Base-by-base conservation (phyloP, 768 basidiomycete genomes). In the Hygrophorus pudorinus region DNA sequence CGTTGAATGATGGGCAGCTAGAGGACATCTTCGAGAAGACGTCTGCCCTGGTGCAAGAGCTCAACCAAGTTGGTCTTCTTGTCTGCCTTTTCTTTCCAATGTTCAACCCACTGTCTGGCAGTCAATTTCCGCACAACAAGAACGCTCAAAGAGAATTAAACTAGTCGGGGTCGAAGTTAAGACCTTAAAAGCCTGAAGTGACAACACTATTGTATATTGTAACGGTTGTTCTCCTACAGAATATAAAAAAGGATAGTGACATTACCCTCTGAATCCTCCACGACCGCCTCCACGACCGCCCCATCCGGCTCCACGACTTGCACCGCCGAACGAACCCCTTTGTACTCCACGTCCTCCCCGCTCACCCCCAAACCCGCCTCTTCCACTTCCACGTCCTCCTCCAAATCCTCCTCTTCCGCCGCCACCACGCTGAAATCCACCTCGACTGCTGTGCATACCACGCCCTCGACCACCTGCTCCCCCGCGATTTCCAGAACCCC, bases 91-190 rank as follows among this genome's bases (percentile, higher is more conserved):
- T 27, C 9, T n/a, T 27, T 27, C 10, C 28, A n/a, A 31, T 2
- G 10, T 10, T 16, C 14, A 44, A 16, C 41, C 2, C 34, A 31
- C 5, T n/a, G n/a, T 46, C 21, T 36, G 24, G 24, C 49, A 80
- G 79, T 63, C 59, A 8, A 62, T 75, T 27, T 60, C 65, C 13
- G 60, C 60, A 38, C 79, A 82, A 51, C 61, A 65, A 43, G 71
- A 73, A 56, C 73, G 81, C 31, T 65, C 71, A 13, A 59, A 66
- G 42, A 62, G 70, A 43, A 61, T 75, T 2, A 69, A 67, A 51
- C 54, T 53, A 7, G 72, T 72, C 4, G 63, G 66, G 5, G 59
- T 57, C 29, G 76, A 81, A 47, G 62, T 78, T 24, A 79, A 75
- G 48, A 59, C 65, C 5, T 47, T 78, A 48, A 75, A 70, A 50